Percentiles rank a stretch among this genome's conserved stretches.
These are phyloP conservation scores for Microthyrium microscopicum DNA, from an alignment of 2,329 filamentous ascomycete species.

Conservation along the genomic window DNA sequence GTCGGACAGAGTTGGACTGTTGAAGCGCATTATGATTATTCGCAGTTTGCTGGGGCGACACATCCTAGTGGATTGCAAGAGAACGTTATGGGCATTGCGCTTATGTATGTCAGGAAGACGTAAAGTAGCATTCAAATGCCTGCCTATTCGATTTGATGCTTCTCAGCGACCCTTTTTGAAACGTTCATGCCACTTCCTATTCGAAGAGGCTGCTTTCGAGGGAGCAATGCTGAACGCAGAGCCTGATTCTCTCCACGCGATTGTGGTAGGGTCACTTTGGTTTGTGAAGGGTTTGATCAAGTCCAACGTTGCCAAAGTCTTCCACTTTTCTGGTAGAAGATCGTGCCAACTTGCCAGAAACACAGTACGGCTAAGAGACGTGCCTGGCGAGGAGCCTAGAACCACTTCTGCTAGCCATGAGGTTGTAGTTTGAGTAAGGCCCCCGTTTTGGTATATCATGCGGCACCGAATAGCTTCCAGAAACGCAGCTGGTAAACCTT, in stretches of 20 bases:
- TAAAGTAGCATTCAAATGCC: neutral
- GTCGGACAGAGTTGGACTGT: neutral
- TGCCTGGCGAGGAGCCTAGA: slow-evolving; percentile 22
- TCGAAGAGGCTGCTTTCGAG: neutral
- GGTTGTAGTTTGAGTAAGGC: slow-evolving; percentile 6
- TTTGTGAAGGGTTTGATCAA: slow-evolving; percentile 1
- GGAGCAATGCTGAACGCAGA: neutral
- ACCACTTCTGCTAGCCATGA: slow-evolving; percentile 24
- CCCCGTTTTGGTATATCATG: slow-evolving; percentile 12
- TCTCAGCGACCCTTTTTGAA: slow-evolving; percentile 7
- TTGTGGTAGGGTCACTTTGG: slow-evolving; percentile 2
- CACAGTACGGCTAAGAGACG: slow-evolving; percentile 15
- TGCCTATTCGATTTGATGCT: neutral
- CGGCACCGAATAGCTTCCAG: slow-evolving; percentile 20
- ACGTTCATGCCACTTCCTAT: slow-evolving; percentile 9
- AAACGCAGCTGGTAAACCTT: slow-evolving; percentile 22
- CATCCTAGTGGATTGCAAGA: neutral
- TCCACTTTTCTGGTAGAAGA: slow-evolving; percentile 26
- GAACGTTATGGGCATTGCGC: neutral
- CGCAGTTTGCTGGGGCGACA: neutral
- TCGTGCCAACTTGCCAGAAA: slow-evolving; percentile 26
- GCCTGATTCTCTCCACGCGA: slow-evolving; percentile 4
- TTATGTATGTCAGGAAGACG: neutral
- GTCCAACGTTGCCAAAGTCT: slow-evolving; percentile 12
- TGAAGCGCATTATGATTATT: neutral